Conservation (phyloP, 164 flowering plant species). For the Saururus chinensis region DNA sequence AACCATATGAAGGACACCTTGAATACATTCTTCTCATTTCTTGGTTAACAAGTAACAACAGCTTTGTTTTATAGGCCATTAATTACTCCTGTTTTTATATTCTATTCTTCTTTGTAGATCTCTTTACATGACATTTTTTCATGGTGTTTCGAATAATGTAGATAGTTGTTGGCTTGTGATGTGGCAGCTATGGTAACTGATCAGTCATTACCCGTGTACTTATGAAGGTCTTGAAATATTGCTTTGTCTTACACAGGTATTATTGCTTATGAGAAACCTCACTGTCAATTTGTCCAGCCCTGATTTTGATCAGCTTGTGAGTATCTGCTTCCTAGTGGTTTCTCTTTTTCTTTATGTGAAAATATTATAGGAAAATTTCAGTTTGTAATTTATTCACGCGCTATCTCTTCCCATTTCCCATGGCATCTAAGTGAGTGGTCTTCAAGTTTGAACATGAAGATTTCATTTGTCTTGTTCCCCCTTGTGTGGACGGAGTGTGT, state of each 20-base stretch:
- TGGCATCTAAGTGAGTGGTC: not conserved
- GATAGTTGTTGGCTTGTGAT: not conserved
- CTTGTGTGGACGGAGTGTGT: too few relatives aligned
- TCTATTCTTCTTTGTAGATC: too few relatives aligned
- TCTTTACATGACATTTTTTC: too few relatives aligned
- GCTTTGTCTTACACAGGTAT: constrained; percentile 34
- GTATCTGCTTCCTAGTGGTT: constrained; percentile 11
- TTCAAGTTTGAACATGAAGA: not conserved
- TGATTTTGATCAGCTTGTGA: constrained; percentile 78
- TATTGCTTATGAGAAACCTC: constrained; percentile 76
- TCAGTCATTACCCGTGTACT: not conserved
- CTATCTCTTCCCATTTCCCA: not conserved
- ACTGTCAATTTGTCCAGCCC: constrained; percentile 80
- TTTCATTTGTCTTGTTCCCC: not conserved
- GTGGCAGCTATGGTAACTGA: not conserved
- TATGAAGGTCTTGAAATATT: not conserved
- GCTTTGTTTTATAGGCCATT: not conserved
- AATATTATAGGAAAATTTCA: too few relatives aligned
- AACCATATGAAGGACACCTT: not conserved
- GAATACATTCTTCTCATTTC: not conserved
- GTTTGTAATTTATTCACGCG: too few relatives aligned
- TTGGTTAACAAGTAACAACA: not conserved
- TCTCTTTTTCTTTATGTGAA: not conserved
- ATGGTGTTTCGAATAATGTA: too few relatives aligned
- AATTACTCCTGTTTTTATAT: too few relatives aligned